Conservation (phyloP, 306 rosid species). For the Albizia julibrissin region DNA sequence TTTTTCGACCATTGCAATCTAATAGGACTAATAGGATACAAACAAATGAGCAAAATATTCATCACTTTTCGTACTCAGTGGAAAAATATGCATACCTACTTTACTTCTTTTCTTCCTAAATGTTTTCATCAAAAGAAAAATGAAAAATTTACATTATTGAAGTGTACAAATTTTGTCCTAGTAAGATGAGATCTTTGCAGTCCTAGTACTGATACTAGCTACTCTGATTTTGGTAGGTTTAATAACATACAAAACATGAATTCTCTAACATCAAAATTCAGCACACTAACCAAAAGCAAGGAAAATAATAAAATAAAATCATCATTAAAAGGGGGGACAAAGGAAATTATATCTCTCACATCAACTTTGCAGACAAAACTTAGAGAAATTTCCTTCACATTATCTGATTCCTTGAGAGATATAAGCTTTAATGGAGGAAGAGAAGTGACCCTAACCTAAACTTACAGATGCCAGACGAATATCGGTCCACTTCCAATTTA, state of each 20-base stretch:
- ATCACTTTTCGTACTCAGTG: not conserved
- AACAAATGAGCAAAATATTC: constrained; percentile 1
- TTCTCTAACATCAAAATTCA: constrained; percentile 7
- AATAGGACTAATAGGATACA: constrained; percentile 8
- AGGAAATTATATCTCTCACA: constrained; percentile 39
- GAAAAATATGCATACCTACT: too few species aligned
- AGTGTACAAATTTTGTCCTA: too few species aligned
- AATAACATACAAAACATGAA: too few species aligned
- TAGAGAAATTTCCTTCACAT: constrained; percentile 50
- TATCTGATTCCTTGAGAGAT: constrained; percentile 64
- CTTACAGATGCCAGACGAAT: too few species aligned
- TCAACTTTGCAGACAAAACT: constrained; percentile 64
- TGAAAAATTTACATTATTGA: too few species aligned
- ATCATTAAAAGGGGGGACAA: not conserved
- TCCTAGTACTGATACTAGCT: constrained; percentile 9
- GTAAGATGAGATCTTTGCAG: too few species aligned
- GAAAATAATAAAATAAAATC: not conserved
- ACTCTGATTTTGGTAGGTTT: constrained; percentile 11
- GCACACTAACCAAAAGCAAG: constrained; percentile 22
- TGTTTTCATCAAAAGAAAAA: too few species aligned
- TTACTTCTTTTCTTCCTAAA: too few species aligned
- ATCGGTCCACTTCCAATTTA: too few species aligned
- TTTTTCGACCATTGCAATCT: constrained; percentile 16
- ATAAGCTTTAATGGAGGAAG: too few species aligned
- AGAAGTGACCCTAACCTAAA: too few species aligned